Conservation (phyloP, 1,284 basidiomycete genomes). For the Peniophora sp. region DNA sequence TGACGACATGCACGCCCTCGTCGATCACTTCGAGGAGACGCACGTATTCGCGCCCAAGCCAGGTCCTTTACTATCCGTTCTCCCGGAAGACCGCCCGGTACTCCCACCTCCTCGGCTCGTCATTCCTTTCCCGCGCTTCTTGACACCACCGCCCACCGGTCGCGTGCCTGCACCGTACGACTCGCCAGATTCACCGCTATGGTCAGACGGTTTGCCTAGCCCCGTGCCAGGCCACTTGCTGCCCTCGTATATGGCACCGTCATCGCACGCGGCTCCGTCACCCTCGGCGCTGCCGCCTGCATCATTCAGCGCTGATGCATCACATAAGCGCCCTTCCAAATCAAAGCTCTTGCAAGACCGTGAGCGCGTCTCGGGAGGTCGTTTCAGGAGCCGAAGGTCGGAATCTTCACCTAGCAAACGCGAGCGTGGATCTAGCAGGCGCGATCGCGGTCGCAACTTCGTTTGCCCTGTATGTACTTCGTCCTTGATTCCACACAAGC, state of each 20-base stretch:
- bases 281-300: constrained; percentile 19
- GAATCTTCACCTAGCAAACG: not conserved
- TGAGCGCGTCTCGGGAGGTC: constrained; percentile 5
- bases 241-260: constrained; percentile 8
- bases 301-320: constrained; percentile 10
- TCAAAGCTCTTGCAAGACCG: not conserved
- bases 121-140: constrained; percentile 24
- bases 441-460: constrained; percentile 13
- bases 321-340: constrained; percentile 10
- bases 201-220: constrained; percentile 9
- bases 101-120: constrained; percentile 16
- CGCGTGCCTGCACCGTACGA: constrained; percentile 7
- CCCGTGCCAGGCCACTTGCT: constrained; percentile 9
- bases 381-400: constrained; percentile 5
- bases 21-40: constrained; percentile 59
- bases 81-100: constrained; percentile 8
- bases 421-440: constrained; percentile 3
- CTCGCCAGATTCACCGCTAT: constrained; percentile 2
- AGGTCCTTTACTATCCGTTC: constrained; percentile 15
- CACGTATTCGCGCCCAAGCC: constrained; percentile 38
- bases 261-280: constrained; percentile 8
- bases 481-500: not conserved
- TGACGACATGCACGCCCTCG: constrained; percentile 57
- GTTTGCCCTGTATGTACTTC: constrained; percentile 11
- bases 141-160: constrained; percentile 14